phyloP scores from a whole-genome alignment of 2,329 filamentous ascomycete genomes.

The Ascocoryne sarcoides region DNA sequence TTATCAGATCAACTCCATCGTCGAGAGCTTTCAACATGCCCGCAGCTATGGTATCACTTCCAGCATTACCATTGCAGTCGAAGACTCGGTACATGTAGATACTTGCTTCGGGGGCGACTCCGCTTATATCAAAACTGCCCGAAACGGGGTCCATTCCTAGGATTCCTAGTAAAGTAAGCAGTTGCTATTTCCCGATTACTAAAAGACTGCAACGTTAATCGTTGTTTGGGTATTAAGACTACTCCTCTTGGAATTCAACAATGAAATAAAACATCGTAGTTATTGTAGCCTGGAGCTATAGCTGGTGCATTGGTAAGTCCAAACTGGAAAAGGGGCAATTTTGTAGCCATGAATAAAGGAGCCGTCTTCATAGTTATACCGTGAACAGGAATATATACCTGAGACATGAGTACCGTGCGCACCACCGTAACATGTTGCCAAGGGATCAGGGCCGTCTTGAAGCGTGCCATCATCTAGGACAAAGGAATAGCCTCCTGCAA shows the following conservation, averaged over 20 bases:
- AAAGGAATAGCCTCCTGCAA: constrained; percentile 48
- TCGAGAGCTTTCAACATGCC: constrained; percentile 16
- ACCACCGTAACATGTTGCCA: constrained; percentile 15
- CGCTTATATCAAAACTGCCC: constrained; percentile 12
- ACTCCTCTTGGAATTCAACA: too few species aligned
- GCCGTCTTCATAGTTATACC: too few species aligned
- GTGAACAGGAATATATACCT: constrained; percentile 10
- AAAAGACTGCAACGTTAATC: too few species aligned
- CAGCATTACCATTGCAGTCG: constrained; percentile 12
- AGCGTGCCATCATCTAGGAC: constrained; percentile 38
- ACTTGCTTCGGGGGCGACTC: constrained; percentile 18
- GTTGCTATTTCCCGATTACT: too few species aligned
- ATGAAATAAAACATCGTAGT: too few species aligned
- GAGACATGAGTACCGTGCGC: constrained; percentile 21
- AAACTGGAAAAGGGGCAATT: not conserved
- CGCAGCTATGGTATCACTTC: constrained; percentile 15
- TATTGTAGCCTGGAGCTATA: too few species aligned
- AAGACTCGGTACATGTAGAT: constrained; percentile 19
- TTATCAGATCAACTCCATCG: constrained; percentile 20
- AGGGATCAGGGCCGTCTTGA: constrained; percentile 8
- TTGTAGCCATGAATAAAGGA: not conserved
- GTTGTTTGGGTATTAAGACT: too few species aligned
- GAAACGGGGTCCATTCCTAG: not conserved
- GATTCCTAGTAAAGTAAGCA: constrained; percentile 3
- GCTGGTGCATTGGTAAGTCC: too few species aligned